Percentiles rank a stretch among this genome's conserved stretches.
Conservation (phyloP, 257 asterid species). For the Cynanchum wilfordii region DNA sequence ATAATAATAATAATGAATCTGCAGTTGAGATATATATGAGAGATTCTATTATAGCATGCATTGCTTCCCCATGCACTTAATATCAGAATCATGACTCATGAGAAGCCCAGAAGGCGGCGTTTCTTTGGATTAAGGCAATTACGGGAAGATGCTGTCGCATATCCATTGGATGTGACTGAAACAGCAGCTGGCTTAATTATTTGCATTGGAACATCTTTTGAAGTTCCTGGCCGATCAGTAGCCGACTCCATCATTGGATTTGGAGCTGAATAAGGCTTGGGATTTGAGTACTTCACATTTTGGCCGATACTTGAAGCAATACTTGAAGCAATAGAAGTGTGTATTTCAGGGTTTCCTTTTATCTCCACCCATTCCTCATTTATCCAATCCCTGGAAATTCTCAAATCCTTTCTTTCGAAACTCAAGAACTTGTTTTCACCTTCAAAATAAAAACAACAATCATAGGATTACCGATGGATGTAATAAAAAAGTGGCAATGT, state of each 20-base stretch:
- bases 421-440: slow-evolving; percentile 40
- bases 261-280: slow-evolving; percentile 5
- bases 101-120: not conserved
- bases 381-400: slow-evolving; percentile 61
- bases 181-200: not conserved
- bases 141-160: not conserved
- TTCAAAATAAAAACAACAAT: slow-evolving; percentile 5
- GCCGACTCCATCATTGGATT: too few relatives aligned
- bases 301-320: slow-evolving; percentile 19
- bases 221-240: not conserved
- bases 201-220: slow-evolving; percentile 13
- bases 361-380: slow-evolving; percentile 42
- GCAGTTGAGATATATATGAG: too few relatives aligned
- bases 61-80: too few relatives aligned
- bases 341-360: slow-evolving; percentile 33
- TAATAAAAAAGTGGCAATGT: too few relatives aligned
- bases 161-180: slow-evolving; percentile 1
- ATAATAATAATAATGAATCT: too few relatives aligned
- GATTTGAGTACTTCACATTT: slow-evolving; percentile 3
- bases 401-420: slow-evolving; percentile 30
- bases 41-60: too few relatives aligned
- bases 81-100: too few relatives aligned
- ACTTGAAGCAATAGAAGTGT: slow-evolving; percentile 28
- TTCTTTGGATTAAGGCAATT: slow-evolving; percentile 14
- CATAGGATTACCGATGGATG: too few relatives aligned